A percentile compares a stretch with the other conserved stretches of the same genome.
Evolutionary conservation across 306 rosid genomes (phyloP).

Genomic region (Psophocarpus tetragonolobus): DNA sequence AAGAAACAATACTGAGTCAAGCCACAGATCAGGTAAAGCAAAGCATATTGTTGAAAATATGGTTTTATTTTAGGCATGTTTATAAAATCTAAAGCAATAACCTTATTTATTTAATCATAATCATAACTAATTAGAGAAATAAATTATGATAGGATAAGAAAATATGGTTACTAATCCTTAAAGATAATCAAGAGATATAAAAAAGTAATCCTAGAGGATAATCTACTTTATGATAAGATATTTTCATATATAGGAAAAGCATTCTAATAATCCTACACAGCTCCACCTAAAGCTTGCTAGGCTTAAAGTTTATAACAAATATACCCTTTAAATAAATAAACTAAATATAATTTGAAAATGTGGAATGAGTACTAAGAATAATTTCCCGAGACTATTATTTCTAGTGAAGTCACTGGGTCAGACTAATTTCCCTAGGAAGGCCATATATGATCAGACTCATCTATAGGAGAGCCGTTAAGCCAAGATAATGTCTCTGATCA

Average conservation of each 20-base stretch:
- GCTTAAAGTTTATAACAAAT: neutral
- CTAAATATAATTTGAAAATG: neutral
- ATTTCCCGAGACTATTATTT: neutral
- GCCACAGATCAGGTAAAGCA: neutral
- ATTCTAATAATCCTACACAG: neutral
- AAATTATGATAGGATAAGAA: neutral
- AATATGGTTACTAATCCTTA: neutral
- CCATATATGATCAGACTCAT: neutral
- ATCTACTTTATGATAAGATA: neutral
- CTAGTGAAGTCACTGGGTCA: neutral
- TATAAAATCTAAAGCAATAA: neutral
- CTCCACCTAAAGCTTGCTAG: neutral
- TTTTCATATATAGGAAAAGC: neutral
- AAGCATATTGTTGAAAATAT: neutral
- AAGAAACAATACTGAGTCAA: conserved; percentile 14
- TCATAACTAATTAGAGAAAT: neutral
- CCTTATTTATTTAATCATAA: neutral
- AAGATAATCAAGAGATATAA: neutral
- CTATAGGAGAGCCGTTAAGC: neutral
- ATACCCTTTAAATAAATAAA: neutral
- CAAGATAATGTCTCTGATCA: neutral
- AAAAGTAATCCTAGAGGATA: neutral
- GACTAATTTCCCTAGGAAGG: neutral
- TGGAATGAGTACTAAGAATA: neutral
- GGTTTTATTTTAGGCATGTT: neutral